Percentiles rank a stretch among this genome's conserved stretches.
Conservation (phyloP, 2,329 filamentous ascomycete species). For the Xylariaceae sp. region DNA sequence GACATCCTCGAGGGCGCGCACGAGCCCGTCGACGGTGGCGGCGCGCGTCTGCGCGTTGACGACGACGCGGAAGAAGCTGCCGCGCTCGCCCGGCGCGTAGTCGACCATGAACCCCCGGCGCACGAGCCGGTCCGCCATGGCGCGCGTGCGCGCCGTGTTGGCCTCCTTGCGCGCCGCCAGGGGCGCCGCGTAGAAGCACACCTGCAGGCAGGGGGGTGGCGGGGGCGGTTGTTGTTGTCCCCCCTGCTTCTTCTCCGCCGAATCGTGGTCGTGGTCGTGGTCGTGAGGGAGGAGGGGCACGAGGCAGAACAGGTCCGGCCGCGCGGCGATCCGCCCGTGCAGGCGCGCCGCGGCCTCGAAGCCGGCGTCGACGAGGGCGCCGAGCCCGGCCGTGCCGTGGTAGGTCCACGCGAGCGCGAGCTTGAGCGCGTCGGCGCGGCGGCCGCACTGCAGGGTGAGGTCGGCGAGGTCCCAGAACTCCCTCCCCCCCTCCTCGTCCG, state of each 20-base stretch:
- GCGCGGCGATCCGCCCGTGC: constrained; percentile 46
- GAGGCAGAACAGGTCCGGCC: constrained; percentile 58
- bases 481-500: constrained; percentile 11
- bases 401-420: constrained; percentile 85
- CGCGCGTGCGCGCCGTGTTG: constrained; percentile 43
- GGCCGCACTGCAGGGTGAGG: constrained; percentile 86
- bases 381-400: constrained; percentile 72
- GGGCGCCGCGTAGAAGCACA: constrained; percentile 84
- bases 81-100: constrained; percentile 49
- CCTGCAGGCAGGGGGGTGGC: constrained; percentile 81
- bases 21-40: constrained; percentile 35
- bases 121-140: constrained; percentile 41
- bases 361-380: constrained; percentile 59
- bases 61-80: constrained; percentile 53
- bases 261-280: too few relatives aligned
- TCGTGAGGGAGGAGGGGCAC: too few relatives aligned
- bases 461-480: constrained; percentile 88
- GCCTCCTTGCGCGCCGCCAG: constrained; percentile 39
- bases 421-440: constrained; percentile 78
- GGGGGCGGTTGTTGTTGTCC: constrained; percentile 77
- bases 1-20: constrained; percentile 20
- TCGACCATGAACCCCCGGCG: constrained; percentile 52
- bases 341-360: constrained; percentile 66
- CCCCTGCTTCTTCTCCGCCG: too few relatives aligned
- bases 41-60: constrained; percentile 48